Evolutionary conservation across 1,284 basidiomycete species (phyloP), one percentile per base, ranked within the genome.

Genomic region (Tylopilus orsonianus): DNA sequence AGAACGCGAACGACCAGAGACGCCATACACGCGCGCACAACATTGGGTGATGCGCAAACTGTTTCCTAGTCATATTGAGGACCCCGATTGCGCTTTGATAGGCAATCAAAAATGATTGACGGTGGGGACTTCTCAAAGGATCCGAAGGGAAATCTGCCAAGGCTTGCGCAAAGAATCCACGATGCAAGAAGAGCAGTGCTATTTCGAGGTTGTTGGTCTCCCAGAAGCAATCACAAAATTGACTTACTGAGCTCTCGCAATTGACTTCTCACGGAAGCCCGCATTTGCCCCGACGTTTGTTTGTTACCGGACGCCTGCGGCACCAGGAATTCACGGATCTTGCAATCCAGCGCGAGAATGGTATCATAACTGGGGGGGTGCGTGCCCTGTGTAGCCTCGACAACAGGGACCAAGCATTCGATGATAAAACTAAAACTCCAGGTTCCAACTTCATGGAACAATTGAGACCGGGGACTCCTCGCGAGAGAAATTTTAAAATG

Each of bases 101-200:
- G 16, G 75, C 71, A 10, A 70, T 68, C 10, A 67, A 48, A 24
- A 78, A 72, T 6, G 75, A 78, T 30, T 69, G 70, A 29, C 68
- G 61, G 49, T 71, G 71, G 2, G 69, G 67, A 50, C 73, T 73
- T 34, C 59, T 56, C 44, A 75, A 54, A 2, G 75, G 74, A 54
- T 76, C 67, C 2, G 62, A 51, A 4, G 74, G 68, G 47, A 71
- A 58, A 46, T 77, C 73, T 6, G 67, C 60, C 66, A 79, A 67
- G 5, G 72, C 75, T 52, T 75, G 72, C 6, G 73, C 73, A 55
- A 79, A 78, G 58, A 71, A 75, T 13, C 71, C 68, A 38, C 77
- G 68, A 56, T 79, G 77, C 22, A 79, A 61, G 57, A 73, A 77
- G 35, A 79, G 55, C 8, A 78, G 63, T 58, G 74, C 77, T 77